Conservation (phyloP, 768 basidiomycete genomes). For the Lactarius sanguifluus region DNA sequence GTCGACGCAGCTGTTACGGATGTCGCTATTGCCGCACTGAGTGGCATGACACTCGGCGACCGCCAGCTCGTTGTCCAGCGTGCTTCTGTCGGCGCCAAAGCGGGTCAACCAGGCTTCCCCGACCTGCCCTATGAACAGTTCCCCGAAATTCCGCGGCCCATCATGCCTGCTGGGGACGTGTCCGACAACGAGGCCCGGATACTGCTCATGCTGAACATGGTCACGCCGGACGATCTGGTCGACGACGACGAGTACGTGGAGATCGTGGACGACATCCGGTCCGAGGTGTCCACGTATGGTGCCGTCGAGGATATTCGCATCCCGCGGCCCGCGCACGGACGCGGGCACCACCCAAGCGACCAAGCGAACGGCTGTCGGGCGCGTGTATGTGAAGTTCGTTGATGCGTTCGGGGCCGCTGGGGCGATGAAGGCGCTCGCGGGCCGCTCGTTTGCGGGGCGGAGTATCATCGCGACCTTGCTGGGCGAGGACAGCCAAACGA, state of each 20-base stretch:
- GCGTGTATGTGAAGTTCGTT: slow-evolving; percentile 90
- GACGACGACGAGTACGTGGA: slow-evolving; percentile 94
- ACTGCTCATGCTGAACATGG: slow-evolving; percentile 98
- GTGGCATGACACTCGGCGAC: slow-evolving; percentile 98
- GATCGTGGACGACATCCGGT: slow-evolving; percentile 90
- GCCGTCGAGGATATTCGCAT: slow-evolving; percentile 81
- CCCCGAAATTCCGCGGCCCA: slow-evolving; percentile 82
- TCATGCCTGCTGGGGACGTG: slow-evolving; percentile 80
- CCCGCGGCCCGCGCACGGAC: slow-evolving; percentile 68
- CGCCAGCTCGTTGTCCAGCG: slow-evolving; percentile 94
- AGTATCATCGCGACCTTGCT: slow-evolving; percentile 86
- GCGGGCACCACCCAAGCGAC: slow-evolving; percentile 42
- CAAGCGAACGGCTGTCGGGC: slow-evolving; percentile 91
- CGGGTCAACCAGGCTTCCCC: slow-evolving; percentile 60
- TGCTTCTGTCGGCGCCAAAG: slow-evolving; percentile 90
- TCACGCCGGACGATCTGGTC: slow-evolving; percentile 85
- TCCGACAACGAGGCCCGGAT: slow-evolving; percentile 62
- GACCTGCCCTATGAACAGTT: slow-evolving; percentile 76
- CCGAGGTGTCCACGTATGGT: slow-evolving; percentile 84
- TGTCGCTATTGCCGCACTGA: slow-evolving; percentile 91
- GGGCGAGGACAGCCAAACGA: slow-evolving; percentile 80
- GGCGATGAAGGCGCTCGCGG: slow-evolving; percentile 87
- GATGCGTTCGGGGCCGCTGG: slow-evolving; percentile 58
- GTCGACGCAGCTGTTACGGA: slow-evolving; percentile 87
- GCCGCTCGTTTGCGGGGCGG: slow-evolving; percentile 81